Base-by-base conservation (phyloP, 306 rosid species). In the Fagus sylvatica region DNA sequence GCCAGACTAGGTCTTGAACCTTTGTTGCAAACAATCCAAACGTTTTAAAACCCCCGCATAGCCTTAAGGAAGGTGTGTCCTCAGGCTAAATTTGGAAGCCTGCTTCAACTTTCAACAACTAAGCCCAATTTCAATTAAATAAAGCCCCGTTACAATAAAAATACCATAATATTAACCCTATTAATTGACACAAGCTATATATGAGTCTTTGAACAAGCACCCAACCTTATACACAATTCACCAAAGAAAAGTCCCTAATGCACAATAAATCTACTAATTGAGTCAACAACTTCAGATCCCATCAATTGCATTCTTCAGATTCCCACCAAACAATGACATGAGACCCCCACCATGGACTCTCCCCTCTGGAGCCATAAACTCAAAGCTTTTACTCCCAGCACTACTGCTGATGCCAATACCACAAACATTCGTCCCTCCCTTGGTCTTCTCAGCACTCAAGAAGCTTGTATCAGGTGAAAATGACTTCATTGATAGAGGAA, bases 281-380 rank as follows among this genome's bases (percentile, higher is more conserved):
- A 71, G 71, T 48, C 74, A 72, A 30, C 53, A 68, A 69, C 71
- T 71, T 84, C 85, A 91, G n/a, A 85, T 71, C 28, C 88, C 84
- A 62, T 87, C 93, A 43, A 88, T 79, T 56, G 93, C 91, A 66
- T 91, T 93, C 70, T 83, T 87, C 74, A 91, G 87, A 80, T 88
- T 91, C 49, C 98, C 98, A 39, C 98, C 93, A 37, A 93, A 88
- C 73, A 71, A 75, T 53, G 84, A 74, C 98, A 93, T 89, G 80
- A 93, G 97, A 73, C 90, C 93, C 4, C 98, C 98, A 11, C 97
- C 97, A 4, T 93, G 98, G 51, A 93, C 98, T 84, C 95, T 86
- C 46, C 94, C 98, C 73, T 93, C 98, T 0, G 98, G 98, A 77
- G 88, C 80, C 54, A 67, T 73, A 19, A 91, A 93, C 49, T 85